Evolutionary conservation across 148 eudicot genomes (phyloP).

Genomic region (Camellia sinensis): DNA sequence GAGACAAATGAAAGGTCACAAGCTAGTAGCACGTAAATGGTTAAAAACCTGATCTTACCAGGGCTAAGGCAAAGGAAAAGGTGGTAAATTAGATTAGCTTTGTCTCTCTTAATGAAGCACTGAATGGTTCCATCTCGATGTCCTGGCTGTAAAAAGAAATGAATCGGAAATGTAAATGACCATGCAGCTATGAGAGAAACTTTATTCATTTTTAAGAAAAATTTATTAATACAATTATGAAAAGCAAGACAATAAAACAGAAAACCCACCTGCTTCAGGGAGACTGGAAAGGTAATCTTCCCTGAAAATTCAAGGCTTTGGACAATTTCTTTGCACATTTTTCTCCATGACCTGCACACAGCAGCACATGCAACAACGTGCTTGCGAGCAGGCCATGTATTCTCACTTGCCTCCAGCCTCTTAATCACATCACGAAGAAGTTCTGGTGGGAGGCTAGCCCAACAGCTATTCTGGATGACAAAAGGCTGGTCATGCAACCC

Average conservation of each 20-base stretch:
- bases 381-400: slow-evolving; percentile 79
- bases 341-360: slow-evolving; percentile 90
- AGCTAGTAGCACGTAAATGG: not conserved
- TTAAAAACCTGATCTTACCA: slow-evolving; percentile 43
- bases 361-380: slow-evolving; percentile 90
- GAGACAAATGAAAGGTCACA: not conserved
- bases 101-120: slow-evolving; percentile 86
- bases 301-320: slow-evolving; percentile 65
- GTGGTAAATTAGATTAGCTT: slow-evolving; percentile 76
- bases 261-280: slow-evolving; percentile 73
- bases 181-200: not conserved
- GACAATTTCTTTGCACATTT: slow-evolving; percentile 86
- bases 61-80: slow-evolving; percentile 88
- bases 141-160: slow-evolving; percentile 60
- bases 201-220: no score
- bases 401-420: slow-evolving; percentile 82
- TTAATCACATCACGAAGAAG: slow-evolving; percentile 77
- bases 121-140: slow-evolving; percentile 76
- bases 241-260: not conserved
- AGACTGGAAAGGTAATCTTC: slow-evolving; percentile 84
- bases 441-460: slow-evolving; percentile 91
- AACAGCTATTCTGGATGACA: slow-evolving; percentile 69
- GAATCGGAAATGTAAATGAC: not conserved
- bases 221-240: not conserved
- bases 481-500: slow-evolving; percentile 61